Evolutionary conservation across 352 stramenopile genomes (phyloP), one percentile per base, ranked within the genome.

Genomic region (Phytophthora constricta): DNA sequence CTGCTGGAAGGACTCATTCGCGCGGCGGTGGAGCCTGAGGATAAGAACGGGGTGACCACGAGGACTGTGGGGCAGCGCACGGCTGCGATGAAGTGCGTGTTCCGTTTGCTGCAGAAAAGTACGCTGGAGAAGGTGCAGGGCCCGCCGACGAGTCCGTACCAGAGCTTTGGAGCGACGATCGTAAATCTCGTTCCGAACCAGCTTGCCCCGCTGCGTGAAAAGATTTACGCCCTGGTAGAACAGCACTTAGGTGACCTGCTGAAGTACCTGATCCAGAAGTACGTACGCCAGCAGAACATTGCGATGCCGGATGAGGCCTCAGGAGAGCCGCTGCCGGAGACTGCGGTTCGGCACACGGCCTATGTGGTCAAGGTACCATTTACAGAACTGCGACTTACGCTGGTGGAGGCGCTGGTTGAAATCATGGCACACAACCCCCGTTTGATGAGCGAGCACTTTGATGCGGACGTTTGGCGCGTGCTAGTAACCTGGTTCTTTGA

Each of bases 351-450:
- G 31, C 90, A 97, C 70, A 96, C 91, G 47, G 87, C 81, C 5
- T 97, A 97, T 55, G 77, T 95, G 28, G 90, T 97, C 25, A 91
- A 93, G 59, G 83, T 91, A 26, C 91, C 91, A 25, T 97, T 97
- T 71, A 97, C 91, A 14, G 87, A 96, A 64, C 87, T 97, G 62
- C 90, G 91, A 7, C 80, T 97, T 0, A 89, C 84, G 57, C 72
- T 97, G 23, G 82, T 97, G 16, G 86, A 95, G 34, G 62, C 92
- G 28, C 67, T 97, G n/a, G 87, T 96, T 27, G 89, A 95, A 67
- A 77, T 96, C 25, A 79, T 96, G 28, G 76, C 91, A 41, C 79
- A 93, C 55, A 94, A 96, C 59, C 87, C 88, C 17, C 71, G 58
- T 34, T 74, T 82, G 39, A 77, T 96, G 51, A 82, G 78, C 39